Base-by-base conservation (phyloP, 78 protist species). In the Anaeramoeba flamelloides region DNA sequence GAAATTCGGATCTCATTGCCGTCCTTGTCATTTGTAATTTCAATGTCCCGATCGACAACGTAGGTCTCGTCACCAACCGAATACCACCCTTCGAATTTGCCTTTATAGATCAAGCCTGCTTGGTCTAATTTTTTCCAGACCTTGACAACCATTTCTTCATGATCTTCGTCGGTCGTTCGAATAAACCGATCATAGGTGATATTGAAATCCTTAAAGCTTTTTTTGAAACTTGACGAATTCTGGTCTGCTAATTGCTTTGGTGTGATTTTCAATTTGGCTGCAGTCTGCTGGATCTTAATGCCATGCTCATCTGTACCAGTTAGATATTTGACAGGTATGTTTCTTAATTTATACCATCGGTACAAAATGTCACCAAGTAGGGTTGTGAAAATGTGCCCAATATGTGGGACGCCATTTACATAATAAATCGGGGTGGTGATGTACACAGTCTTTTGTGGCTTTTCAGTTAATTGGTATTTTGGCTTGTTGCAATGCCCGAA, bases 291-390 rank as follows among this genome's bases (percentile, higher is more conserved):
- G 0, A 86, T 82, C 79, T 91, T 91, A 36, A 79, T 87, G 30
- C 98, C 98, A 85, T 95, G 98, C 83, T 95, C 98, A 80, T 92
- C 95, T 26, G 92, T 90, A 38, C 97, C 98, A 1, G 98, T 93
- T 80, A 83, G 38, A 81, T 91, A 88, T 26, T 65, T 40, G 36
- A 81, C 82, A 34, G 39, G 38, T 31, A 33, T 32, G 2, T 77
- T 79, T 37, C 84, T n/a, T 40, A 32, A 40, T 26, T 88, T 81
- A n/a, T 80, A 36, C 88, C 86, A 94, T 53, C 95, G 82, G 0
- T 89, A 86, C 39, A 83, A 1, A 1, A 88, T 85, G 80, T 95
- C 97, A 36, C 90, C 90, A 1, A 92, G 79, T 1, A 93, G 37
- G 3, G 95, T 77, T 12, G 92, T 81, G 83, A 92, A 92, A 76